Conservation (phyloP, 2,329 filamentous ascomycete genomes). For the Calonectria pseudoturangicola region DNA sequence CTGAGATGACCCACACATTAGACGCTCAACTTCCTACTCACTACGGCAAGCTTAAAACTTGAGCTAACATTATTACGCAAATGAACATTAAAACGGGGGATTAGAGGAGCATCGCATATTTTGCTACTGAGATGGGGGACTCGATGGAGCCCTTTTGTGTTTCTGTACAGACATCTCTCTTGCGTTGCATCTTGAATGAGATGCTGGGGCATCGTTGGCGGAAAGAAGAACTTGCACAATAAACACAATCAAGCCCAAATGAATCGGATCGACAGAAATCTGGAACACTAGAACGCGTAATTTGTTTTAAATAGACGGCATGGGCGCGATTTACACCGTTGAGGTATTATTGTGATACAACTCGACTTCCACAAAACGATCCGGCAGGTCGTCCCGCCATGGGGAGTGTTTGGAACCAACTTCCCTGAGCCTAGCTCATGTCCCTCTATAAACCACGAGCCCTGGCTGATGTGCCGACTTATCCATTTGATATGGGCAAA, state of each 20-base stretch:
- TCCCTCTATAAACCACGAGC: neutral
- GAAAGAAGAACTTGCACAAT: neutral
- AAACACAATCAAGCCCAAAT: neutral
- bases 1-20: too few species aligned
- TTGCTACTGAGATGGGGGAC: too few species aligned
- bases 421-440: neutral
- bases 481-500: constrained; percentile 12
- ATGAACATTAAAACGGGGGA: too few species aligned
- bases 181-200: too few species aligned
- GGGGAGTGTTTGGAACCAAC: neutral
- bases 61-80: too few species aligned
- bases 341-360: neutral
- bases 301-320: neutral
- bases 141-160: too few species aligned
- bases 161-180: too few species aligned
- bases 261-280: neutral
- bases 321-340: neutral
- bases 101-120: too few species aligned
- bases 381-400: neutral
- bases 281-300: too few species aligned
- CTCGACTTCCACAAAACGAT: neutral
- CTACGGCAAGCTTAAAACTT: too few species aligned
- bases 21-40: too few species aligned
- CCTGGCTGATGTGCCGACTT: constrained; percentile 17
- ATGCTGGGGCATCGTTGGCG: too few species aligned